Evolutionary conservation across 768 basidiomycete species (phyloP).

Genomic region (Gymnopilus dilepis): DNA sequence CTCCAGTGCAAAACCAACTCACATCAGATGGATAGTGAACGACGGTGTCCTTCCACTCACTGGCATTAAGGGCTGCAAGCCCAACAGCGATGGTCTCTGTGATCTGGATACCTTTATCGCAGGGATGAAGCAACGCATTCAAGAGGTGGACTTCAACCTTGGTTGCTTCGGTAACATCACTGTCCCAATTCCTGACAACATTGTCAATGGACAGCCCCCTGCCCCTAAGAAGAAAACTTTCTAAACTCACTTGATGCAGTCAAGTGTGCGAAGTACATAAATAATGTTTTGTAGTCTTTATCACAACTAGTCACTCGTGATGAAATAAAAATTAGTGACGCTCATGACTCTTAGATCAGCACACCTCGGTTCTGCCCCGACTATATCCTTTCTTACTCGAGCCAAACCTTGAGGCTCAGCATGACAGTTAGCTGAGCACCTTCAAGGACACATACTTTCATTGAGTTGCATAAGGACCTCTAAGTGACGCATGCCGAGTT

Average conservation of each 20-base stretch:
- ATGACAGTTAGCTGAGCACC: neutral
- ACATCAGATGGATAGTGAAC: slow-evolving; percentile 76
- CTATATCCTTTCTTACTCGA: no score
- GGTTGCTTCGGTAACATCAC: slow-evolving; percentile 63
- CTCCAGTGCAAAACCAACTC: slow-evolving; percentile 29
- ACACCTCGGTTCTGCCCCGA: no score
- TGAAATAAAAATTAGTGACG: neutral
- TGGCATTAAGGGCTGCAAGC: slow-evolving; percentile 63
- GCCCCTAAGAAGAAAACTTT: neutral
- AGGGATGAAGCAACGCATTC: slow-evolving; percentile 60
- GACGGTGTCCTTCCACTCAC: slow-evolving; percentile 75
- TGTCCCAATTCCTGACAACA: slow-evolving; percentile 43
- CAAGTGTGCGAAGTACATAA: no score
- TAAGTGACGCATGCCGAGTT: neutral
- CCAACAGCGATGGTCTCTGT: slow-evolving; percentile 65
- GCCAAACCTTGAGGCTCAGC: neutral
- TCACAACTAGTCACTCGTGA: neutral
- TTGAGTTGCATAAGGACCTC: neutral
- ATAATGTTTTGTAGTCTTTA: neutral
- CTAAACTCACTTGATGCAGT: no score
- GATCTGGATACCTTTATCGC: slow-evolving; percentile 61
- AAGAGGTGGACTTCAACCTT: slow-evolving; percentile 63
- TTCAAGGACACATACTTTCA: neutral
- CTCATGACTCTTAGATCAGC: no score
- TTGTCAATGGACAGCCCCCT: slow-evolving; percentile 42